Conservation (phyloP, 495 filamentous ascomycete species). For the Aspergillus bridgeri region DNA sequence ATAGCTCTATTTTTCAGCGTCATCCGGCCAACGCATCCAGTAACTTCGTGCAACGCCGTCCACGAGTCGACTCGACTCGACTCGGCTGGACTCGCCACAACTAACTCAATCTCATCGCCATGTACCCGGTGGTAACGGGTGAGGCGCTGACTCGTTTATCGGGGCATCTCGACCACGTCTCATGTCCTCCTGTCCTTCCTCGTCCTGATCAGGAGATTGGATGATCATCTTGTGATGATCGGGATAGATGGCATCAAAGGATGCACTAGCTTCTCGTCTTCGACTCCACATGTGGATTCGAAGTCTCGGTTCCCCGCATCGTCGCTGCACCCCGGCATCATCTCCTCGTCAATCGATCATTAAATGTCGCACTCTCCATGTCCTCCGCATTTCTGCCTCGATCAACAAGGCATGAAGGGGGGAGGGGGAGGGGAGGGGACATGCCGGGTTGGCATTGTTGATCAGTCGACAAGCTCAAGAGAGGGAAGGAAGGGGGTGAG, state of each 20-base stretch:
- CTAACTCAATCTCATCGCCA: neutral
- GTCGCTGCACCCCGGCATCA: neutral
- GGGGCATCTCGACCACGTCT: neutral
- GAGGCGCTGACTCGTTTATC: neutral
- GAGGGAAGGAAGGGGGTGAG: neutral
- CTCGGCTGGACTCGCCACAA: too few relatives aligned
- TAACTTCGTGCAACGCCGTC: too few relatives aligned
- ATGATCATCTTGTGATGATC: too few relatives aligned
- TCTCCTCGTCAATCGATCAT: too few relatives aligned
- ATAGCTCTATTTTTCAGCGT: neutral
- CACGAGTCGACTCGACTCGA: too few relatives aligned
- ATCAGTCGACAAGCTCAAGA: neutral
- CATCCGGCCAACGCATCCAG: neutral
- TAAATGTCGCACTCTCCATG: too few relatives aligned
- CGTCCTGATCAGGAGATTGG: neutral
- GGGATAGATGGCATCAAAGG: neutral
- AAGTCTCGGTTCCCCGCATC: constrained; percentile 47
- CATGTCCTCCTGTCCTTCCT: neutral
- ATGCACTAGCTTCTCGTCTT: neutral
- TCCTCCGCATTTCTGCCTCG: too few relatives aligned
- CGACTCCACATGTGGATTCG: constrained; percentile 57
- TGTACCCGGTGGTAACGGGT: neutral
- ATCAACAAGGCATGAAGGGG: neutral
- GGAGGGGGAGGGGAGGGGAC: neutral
- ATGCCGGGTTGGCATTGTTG: neutral